A percentile compares a stretch with the other conserved stretches of the same genome.
phyloP scores from a whole-genome alignment of 2,329 filamentous ascomycete genomes.

The Podosphaera aphanis region DNA sequence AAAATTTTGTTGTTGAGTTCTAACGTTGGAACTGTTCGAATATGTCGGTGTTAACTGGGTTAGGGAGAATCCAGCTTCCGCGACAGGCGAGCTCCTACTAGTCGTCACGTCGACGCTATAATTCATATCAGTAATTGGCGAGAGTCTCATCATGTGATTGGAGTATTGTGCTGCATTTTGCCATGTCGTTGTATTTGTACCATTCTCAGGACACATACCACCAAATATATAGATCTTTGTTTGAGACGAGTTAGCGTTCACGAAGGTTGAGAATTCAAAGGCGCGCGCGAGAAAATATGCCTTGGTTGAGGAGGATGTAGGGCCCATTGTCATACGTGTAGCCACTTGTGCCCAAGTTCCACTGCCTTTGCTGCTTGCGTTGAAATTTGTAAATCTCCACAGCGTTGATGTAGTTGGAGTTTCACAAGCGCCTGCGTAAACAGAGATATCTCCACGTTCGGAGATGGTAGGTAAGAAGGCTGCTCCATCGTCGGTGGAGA shows the following conservation, averaged over 20 bases:
- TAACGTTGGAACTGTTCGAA: constrained; percentile 38
- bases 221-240: constrained; percentile 34
- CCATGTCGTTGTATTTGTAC: constrained; percentile 28
- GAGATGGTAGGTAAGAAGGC: constrained; percentile 48
- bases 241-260: constrained; percentile 11
- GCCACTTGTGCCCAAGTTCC: constrained; percentile 30
- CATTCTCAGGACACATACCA: constrained; percentile 57
- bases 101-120: constrained; percentile 25
- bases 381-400: constrained; percentile 37
- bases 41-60: constrained; percentile 49
- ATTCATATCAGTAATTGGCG: constrained; percentile 17
- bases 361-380: constrained; percentile 12
- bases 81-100: constrained; percentile 34
- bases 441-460: constrained; percentile 42
- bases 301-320: constrained; percentile 18
- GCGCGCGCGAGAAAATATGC: constrained; percentile 32
- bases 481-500: constrained; percentile 28
- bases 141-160: constrained; percentile 50
- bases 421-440: constrained; percentile 53
- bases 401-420: constrained; percentile 28
- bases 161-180: constrained; percentile 53
- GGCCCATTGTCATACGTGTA: constrained; percentile 16
- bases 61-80: constrained; percentile 71
- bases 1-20: constrained; percentile 54
- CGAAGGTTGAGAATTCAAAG: constrained; percentile 14